Conservation (phyloP, 1,284 basidiomycete genomes). For the Ceratobasidium sp. region DNA sequence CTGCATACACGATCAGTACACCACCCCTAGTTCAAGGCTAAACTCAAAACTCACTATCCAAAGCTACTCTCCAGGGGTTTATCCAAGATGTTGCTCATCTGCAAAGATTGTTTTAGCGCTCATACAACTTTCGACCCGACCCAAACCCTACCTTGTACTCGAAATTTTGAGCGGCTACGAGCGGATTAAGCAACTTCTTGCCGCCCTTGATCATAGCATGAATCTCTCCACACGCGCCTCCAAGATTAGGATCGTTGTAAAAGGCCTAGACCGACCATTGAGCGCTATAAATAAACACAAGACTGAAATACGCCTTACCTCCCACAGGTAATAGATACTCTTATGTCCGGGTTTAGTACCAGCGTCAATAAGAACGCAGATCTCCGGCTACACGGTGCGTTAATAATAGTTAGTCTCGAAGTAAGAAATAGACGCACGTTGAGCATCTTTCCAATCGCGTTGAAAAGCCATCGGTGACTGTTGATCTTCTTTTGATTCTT, state of each 20-base stretch:
- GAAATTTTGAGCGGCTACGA: constrained; percentile 96
- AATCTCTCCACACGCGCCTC: constrained; percentile 91
- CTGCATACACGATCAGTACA: constrained; percentile 49
- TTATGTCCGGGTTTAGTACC: constrained; percentile 97
- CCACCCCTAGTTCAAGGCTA: too few species aligned
- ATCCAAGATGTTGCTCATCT: constrained; percentile 95
- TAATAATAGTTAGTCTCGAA: background rate
- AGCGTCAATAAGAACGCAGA: constrained; percentile 91
- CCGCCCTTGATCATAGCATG: constrained; percentile 95
- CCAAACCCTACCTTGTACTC: constrained; percentile 77
- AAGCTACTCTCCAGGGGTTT: constrained; percentile 96
- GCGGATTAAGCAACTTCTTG: constrained; percentile 90
- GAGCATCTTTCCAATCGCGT: constrained; percentile 89
- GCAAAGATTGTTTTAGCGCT: background rate
- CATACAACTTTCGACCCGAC: background rate
- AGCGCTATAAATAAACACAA: constrained; percentile 55
- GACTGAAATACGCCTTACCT: constrained; percentile 62
- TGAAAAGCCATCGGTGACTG: constrained; percentile 97
- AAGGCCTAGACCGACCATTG: constrained; percentile 44
- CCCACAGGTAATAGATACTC: constrained; percentile 97
- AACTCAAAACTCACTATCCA: constrained; percentile 71
- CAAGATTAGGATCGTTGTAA: constrained; percentile 69
- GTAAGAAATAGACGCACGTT: constrained; percentile 57
- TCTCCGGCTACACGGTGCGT: constrained; percentile 75
- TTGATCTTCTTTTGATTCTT: constrained; percentile 99